Base-by-base conservation (phyloP, 495 filamentous ascomycete genomes). In the Tirmania nivea region DNA sequence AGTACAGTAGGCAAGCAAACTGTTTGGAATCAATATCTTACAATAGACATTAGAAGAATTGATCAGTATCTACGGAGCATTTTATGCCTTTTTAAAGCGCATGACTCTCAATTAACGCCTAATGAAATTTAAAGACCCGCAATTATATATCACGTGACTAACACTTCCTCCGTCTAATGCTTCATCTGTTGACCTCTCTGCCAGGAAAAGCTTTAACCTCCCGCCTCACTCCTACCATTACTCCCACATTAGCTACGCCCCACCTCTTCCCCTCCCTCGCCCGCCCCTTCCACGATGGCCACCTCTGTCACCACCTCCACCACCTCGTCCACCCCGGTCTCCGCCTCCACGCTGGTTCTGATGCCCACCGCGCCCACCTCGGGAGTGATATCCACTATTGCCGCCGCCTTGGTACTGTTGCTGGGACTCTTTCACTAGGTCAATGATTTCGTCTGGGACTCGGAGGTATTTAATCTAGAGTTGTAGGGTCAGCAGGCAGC, bases 401-500 rank as follows among this genome's bases (percentile, higher is more conserved):
- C 31, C 17, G n/a, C 36, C 51, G 21, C n/a, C 16, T 39, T 35
- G 35, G 25, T 52, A 9, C 11, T 35, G 34, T 39, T 36, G 51
- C 34, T 52, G 51, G 35, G 17, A 36, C 25, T 52, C 51, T 19
- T 52, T 94, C 11, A 89, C 87, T 10, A 86, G 65, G 52, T 95
- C 90, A 66, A 96, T 79, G 55, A 96, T 90, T 64, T 95, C 87
- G 66, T 96, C 89, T 49, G 86, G 84, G 2, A 97, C 85, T 51
- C 86, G 83, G 36, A 97, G 78, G 69, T 94, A 97, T 75, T 97
- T 97, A 72, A 97, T 97, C 90, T 97, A 60, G 14, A 47, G 14
- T 6, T 51, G 35, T 19, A 31, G 12, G 17, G 12, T 8, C 51
- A 48, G 37, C 50, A 25, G 17, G 25, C 4, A 31, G 7, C 25